Conservation (phyloP, 805 yeast genomes). For the Cyberlindnera mrakii region DNA sequence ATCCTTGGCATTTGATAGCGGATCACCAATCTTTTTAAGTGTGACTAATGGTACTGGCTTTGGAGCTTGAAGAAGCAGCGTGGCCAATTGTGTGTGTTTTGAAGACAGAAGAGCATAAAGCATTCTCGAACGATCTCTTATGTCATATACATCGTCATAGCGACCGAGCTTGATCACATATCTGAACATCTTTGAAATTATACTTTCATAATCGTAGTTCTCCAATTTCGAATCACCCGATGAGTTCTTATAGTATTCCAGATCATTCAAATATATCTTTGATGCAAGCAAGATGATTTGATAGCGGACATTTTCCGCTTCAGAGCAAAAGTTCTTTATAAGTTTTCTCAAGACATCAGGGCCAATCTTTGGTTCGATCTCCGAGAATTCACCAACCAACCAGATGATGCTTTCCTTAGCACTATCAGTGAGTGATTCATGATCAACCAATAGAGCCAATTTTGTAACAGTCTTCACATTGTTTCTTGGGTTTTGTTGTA, state of each 20-base stretch:
- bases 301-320: slow-evolving; percentile 53
- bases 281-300: slow-evolving; percentile 72
- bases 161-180: slow-evolving; percentile 58
- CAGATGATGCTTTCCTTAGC: slow-evolving; percentile 85
- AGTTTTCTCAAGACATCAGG: slow-evolving; percentile 71
- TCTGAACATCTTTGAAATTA: slow-evolving; percentile 48
- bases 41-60: slow-evolving; percentile 52
- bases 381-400: slow-evolving; percentile 81
- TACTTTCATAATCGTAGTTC: slow-evolving; percentile 29
- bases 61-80: slow-evolving; percentile 69
- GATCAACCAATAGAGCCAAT: slow-evolving; percentile 32
- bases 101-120: slow-evolving; percentile 53
- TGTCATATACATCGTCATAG: slow-evolving; percentile 69
- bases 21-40: slow-evolving; percentile 15
- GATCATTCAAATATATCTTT: slow-evolving; percentile 55
- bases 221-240: slow-evolving; percentile 20
- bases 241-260: slow-evolving; percentile 33
- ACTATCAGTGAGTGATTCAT: slow-evolving; percentile 25
- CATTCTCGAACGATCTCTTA: slow-evolving; percentile 81
- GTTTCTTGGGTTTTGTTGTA: slow-evolving; percentile 53
- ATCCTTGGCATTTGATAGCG: slow-evolving; percentile 12
- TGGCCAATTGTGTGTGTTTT: slow-evolving; percentile 52
- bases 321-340: slow-evolving; percentile 45
- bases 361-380: slow-evolving; percentile 42
- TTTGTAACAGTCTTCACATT: slow-evolving; percentile 51